Percentiles rank a stretch among this genome's conserved stretches.
These are phyloP conservation scores for Trametes pubescens DNA, from an alignment of 1,284 basidiomycete genomes.

Conservation along the genomic window DNA sequence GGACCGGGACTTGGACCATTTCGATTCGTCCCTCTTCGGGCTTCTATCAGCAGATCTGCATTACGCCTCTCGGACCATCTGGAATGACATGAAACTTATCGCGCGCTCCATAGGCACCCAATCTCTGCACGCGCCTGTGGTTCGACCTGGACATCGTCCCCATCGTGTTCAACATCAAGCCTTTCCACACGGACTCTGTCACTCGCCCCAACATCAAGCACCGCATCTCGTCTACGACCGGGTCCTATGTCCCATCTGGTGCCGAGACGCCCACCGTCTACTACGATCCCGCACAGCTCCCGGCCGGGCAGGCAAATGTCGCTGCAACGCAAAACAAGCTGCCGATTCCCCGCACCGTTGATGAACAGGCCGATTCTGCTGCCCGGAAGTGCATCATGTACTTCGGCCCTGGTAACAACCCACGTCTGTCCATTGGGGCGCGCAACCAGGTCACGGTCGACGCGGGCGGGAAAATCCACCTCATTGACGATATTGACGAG, in stretches of 20 bases:
- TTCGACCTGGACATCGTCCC: constrained; percentile 79
- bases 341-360: constrained; percentile 77
- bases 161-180: constrained; percentile 84
- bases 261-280: constrained; percentile 76
- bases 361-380: constrained; percentile 85
- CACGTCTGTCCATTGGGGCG: constrained; percentile 78
- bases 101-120: constrained; percentile 58
- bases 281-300: constrained; percentile 58
- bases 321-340: constrained; percentile 62
- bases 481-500: constrained; percentile 79
- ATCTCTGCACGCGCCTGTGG: constrained; percentile 82
- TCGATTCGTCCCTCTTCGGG: neutral
- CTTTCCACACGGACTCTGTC: constrained; percentile 78
- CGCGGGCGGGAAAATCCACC: constrained; percentile 79
- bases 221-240: constrained; percentile 77
- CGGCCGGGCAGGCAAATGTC: constrained; percentile 47
- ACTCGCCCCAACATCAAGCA: constrained; percentile 81
- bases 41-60: constrained; percentile 7
- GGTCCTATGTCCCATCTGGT: constrained; percentile 77
- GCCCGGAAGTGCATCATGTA: constrained; percentile 84
- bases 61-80: neutral
- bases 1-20: neutral
- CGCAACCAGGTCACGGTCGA: constrained; percentile 85
- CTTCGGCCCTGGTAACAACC: constrained; percentile 82
- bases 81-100: constrained; percentile 9